A percentile compares a stretch with the other conserved stretches of the same genome.
These are phyloP conservation scores for Tricholoma matsutake DNA, from an alignment of 768 basidiomycete species.

Conservation along the genomic window DNA sequence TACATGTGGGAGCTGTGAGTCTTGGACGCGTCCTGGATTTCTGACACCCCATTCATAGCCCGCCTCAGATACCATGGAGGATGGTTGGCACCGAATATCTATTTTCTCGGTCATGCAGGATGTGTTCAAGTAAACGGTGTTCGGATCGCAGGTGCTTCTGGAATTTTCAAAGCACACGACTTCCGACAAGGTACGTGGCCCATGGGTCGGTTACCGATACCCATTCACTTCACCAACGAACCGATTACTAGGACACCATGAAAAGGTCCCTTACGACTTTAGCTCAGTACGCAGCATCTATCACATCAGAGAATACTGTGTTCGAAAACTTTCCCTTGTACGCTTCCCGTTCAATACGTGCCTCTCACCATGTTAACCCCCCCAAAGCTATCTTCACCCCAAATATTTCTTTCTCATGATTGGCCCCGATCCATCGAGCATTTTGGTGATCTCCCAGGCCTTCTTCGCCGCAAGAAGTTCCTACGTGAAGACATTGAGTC, in stretches of 20 bases:
- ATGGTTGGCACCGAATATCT: conserved; percentile 96
- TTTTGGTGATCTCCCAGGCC: conserved; percentile 62
- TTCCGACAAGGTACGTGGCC: conserved; percentile 65
- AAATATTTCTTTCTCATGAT: conserved; percentile 93
- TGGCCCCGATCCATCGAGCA: conserved; percentile 90
- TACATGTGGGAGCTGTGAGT: conserved; percentile 94
- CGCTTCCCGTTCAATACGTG: conserved; percentile 13
- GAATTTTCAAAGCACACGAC: conserved; percentile 82
- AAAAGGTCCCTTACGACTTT: conserved; percentile 77
- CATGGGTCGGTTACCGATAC: neutral
- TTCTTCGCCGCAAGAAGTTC: conserved; percentile 77
- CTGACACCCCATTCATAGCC: neutral
- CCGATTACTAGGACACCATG: conserved; percentile 60
- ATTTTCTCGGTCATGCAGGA: conserved; percentile 91
- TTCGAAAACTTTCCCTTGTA: conserved; percentile 75
- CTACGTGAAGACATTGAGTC: conserved; percentile 65
- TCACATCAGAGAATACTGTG: conserved; percentile 84
- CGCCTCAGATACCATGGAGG: conserved; percentile 83
- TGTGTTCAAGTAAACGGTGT: conserved; percentile 85
- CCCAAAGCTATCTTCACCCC: conserved; percentile 53
- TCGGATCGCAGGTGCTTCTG: conserved; percentile 86
- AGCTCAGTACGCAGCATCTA: conserved; percentile 79
- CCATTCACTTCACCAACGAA: neutral
- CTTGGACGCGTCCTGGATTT: neutral
- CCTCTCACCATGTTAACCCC: conserved; percentile 12